These are phyloP conservation scores for Ocimum tenuiflorum DNA, from an alignment of 257 asterid species.

Conservation along the genomic window DNA sequence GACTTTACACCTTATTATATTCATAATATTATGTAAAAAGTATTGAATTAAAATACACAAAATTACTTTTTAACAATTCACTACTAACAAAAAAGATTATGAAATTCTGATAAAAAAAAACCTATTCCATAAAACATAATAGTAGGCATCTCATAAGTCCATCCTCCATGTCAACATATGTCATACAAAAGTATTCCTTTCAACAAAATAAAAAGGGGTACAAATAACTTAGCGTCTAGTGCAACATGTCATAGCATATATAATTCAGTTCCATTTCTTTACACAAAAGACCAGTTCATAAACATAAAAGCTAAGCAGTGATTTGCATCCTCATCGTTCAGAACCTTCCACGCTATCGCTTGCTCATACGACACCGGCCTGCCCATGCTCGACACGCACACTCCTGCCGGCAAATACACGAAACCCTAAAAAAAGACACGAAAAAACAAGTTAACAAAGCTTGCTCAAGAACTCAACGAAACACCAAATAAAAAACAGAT, in stretches of 20 bases:
- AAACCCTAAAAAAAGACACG: slow-evolving; percentile 50
- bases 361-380: slow-evolving; percentile 77
- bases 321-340: slow-evolving; percentile 57
- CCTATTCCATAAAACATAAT: not conserved
- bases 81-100: no score
- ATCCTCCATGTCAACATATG: not conserved
- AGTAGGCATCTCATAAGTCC: slow-evolving; percentile 24
- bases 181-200: slow-evolving; percentile 10
- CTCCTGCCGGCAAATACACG: slow-evolving; percentile 68
- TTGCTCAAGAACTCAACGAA: not conserved
- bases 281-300: slow-evolving; percentile 87
- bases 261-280: not conserved
- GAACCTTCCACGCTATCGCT: slow-evolving; percentile 85
- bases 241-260: no score
- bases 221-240: slow-evolving; percentile 24
- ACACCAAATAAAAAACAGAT: not conserved
- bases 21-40: no score
- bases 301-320: slow-evolving; percentile 95
- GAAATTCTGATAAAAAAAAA: no score
- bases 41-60: no score
- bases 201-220: slow-evolving; percentile 25
- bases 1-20: no score
- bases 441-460: not conserved
- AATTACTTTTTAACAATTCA: no score
- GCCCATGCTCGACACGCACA: slow-evolving; percentile 92